A percentile compares a stretch with the other conserved stretches of the same genome.
Evolutionary conservation across 2,329 filamentous ascomycete species (phyloP).

Genomic region (Aspergillus japonicus): DNA sequence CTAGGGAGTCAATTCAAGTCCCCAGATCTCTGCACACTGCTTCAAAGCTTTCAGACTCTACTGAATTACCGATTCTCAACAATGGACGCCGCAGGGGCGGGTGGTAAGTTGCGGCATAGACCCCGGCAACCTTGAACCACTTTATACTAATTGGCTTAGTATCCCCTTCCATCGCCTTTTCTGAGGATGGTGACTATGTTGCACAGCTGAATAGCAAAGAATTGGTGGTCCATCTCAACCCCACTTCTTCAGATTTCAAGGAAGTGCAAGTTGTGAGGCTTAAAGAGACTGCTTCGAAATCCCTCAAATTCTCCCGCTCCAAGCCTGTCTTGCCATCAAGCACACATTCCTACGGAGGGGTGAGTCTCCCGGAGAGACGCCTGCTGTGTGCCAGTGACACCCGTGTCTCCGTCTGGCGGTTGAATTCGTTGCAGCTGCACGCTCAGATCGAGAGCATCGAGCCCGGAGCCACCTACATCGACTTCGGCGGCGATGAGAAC

Average conservation of each 20-base stretch:
- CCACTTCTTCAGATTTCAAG: slow-evolving; percentile 28
- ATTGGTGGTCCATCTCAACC: slow-evolving; percentile 33
- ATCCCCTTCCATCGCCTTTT: slow-evolving; percentile 23
- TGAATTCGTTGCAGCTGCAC: slow-evolving; percentile 36
- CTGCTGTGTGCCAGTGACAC: slow-evolving; percentile 36
- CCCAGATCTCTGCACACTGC: background rate
- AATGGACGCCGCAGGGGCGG: slow-evolving; percentile 31
- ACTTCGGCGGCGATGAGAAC: slow-evolving; percentile 39
- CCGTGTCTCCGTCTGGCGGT: slow-evolving; percentile 38
- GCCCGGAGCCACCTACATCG: slow-evolving; percentile 34
- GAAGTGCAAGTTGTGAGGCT: slow-evolving; percentile 33
- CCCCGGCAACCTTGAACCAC: background rate
- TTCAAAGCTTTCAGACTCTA: slow-evolving; percentile 1
- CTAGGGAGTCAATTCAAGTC: background rate
- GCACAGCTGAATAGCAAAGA: slow-evolving; percentile 33
- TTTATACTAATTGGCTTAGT: slow-evolving; percentile 6
- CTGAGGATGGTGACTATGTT: slow-evolving; percentile 32
- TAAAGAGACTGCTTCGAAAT: slow-evolving; percentile 33
- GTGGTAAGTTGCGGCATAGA: slow-evolving; percentile 21
- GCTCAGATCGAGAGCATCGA: slow-evolving; percentile 45
- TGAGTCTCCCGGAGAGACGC: slow-evolving; percentile 26
- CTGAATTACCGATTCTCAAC: slow-evolving; percentile 13
- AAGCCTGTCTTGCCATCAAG: background rate
- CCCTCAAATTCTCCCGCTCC: slow-evolving; percentile 31
- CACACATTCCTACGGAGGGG: background rate